Evolutionary conservation across 306 rosid genomes (phyloP), one percentile per base, ranked within the genome.

Genomic region (Prunus fruticosa): DNA sequence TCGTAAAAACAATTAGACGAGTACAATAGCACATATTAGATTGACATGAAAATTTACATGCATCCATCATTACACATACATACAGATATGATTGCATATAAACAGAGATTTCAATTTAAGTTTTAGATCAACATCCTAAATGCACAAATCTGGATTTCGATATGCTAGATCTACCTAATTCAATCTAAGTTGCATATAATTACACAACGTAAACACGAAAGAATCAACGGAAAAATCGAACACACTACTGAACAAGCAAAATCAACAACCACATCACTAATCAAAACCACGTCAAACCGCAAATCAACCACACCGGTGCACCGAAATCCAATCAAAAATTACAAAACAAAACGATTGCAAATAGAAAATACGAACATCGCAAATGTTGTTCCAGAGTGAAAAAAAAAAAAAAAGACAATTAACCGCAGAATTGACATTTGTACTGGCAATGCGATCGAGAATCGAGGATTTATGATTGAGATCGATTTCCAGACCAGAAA

Each of bases 91-190:
- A 62, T 14, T 15, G 13, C 69, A 64, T 19, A 9, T 5, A 73
- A 41, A 0, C 22, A 6, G 16, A 60, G 3, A 73, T 25, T 60
- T 11, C 53, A 75, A 20, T 18, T 64, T 38, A 51, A 52, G 34
- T 0, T 28, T 22, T 58, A 62, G 76, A 77, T 77, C 85, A 82
- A 57, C 46, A 82, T 27, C 71, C 43, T 60, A 57, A 28, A 76
- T 8, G 18, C 19, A 63, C 62, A 56, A 62, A 68, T 16, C 49
- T 32, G n/a, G 41, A 69, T 20, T 34, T 30, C 64, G 1, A 67
- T 70, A 74, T 43, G n/a, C 74, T 85, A 87, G 91, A 92, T 90
- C 97, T 73, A 84, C 15, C 70, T 13, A 72, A 82, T 80, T 54
- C 41, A 46, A 74, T 56, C 65, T 9, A 47, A 10, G 25, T 23